Evolutionary conservation across 2,329 filamentous ascomycete species (phyloP).

Genomic region (Alternaria arborescens): DNA sequence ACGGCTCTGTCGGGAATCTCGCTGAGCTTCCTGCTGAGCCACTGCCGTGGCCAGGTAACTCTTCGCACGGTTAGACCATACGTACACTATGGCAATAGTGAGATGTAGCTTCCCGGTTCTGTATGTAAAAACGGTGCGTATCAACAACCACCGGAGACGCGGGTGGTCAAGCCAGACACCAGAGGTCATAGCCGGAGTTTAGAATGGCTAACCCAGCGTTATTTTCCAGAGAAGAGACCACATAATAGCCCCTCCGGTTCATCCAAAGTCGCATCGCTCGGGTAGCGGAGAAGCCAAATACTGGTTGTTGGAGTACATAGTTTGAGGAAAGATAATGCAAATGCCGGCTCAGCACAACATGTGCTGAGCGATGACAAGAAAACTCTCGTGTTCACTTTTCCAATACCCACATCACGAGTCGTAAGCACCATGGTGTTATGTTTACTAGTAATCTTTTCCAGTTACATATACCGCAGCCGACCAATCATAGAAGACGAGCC

Average conservation of each 20-base stretch:
- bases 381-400: not conserved
- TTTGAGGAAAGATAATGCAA: not conserved
- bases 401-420: not conserved
- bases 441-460: not conserved
- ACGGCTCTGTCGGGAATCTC: not conserved
- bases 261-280: not conserved
- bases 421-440: not conserved
- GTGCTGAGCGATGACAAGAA: not conserved
- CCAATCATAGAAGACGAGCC: constrained; percentile 9
- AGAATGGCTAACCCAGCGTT: not conserved
- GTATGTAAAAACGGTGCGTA: not conserved
- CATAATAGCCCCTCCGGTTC: not conserved
- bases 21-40: constrained; percentile 21
- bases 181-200: not conserved
- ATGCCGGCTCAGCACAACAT: not conserved
- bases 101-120: not conserved
- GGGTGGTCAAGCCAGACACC: not conserved
- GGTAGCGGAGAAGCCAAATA: not conserved
- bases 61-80: not conserved
- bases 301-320: not conserved
- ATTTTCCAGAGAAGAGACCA: not conserved
- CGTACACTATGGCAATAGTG: not conserved
- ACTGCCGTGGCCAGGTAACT: constrained; percentile 11
- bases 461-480: not conserved
- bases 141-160: not conserved